Conservation (phyloP, 2,329 filamentous ascomycete species). For the Aspergillus fructus region DNA sequence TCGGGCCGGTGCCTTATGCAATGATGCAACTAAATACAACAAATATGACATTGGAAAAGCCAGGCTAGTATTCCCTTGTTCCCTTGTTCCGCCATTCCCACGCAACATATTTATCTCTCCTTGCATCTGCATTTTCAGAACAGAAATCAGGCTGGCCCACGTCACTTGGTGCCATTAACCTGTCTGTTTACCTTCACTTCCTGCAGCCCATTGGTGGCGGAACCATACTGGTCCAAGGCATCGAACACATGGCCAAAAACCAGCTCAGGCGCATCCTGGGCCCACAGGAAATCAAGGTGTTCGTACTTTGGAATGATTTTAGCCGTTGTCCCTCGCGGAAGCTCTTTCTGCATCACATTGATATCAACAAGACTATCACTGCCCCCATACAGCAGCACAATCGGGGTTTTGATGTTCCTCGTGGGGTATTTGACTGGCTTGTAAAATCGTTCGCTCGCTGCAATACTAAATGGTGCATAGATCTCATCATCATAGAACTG, state of each 20-base stretch:
- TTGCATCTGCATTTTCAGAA: slow-evolving; percentile 1
- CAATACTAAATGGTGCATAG: slow-evolving; percentile 70
- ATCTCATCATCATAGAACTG: slow-evolving; percentile 99
- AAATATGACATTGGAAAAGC: not conserved
- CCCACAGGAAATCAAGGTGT: slow-evolving; percentile 96
- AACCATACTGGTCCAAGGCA: slow-evolving; percentile 68
- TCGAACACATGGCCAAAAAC: slow-evolving; percentile 93
- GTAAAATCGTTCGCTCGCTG: slow-evolving; percentile 77
- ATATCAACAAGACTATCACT: slow-evolving; percentile 95
- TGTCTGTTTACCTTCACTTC: slow-evolving; percentile 1
- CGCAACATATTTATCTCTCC: slow-evolving; percentile 1
- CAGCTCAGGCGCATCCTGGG: slow-evolving; percentile 73
- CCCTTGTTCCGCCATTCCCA: not conserved
- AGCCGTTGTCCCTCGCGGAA: slow-evolving; percentile 80
- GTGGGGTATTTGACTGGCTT: slow-evolving; percentile 97
- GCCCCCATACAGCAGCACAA: slow-evolving; percentile 90
- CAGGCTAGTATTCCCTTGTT: not conserved
- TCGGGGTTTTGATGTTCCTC: slow-evolving; percentile 92
- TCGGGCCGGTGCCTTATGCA: not conserved
- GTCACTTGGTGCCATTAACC: slow-evolving; percentile 13
- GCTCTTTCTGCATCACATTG: slow-evolving; percentile 82
- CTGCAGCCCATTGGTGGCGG: not conserved
- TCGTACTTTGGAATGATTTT: slow-evolving; percentile 91
- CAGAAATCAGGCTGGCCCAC: slow-evolving; percentile 1
- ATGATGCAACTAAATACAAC: not conserved